Evolutionary conservation across 305 asterid genomes (phyloP), one percentile per base, ranked within the genome.

Genomic region (Withania somnifera): DNA sequence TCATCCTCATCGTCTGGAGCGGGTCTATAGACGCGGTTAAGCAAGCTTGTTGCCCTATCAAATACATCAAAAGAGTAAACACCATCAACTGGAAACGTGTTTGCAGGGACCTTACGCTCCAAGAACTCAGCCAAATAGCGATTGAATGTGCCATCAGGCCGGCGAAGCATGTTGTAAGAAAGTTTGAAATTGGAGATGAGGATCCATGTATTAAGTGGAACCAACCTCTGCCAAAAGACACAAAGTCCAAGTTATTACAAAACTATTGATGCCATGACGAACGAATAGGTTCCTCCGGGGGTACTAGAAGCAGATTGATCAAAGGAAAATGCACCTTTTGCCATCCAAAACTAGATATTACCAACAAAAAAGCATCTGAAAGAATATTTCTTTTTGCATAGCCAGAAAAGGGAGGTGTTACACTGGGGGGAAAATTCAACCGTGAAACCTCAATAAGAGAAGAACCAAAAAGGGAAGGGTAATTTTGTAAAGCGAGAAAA

Each of bases 131-230:
- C 85, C 50, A 86, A 79, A 26, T 86, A 71, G 32, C 89, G 85
- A 53, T 86, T 66, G 24, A 86, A 86, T 17, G 89, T 84, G 13
- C 88, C 88, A 79, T 86, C 88, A 6, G 87, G 80, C 2, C 85
- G 87, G 26, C 88, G 88, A 78, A 86, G 88, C 34, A 86, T 77
- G 42, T 84, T 86, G 83, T 86, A 86, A 42, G 87, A 82, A 11
- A 86, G 81, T 81, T 86, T 86, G 85, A 86, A 86, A 54, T 84
- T 78, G 82, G 89, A 86, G 40, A 86, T 86, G 53, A 86, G 87
- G 52, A 86, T 84, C 89, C 89, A 86, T 19, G 87, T 86, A 57
- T 86, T 84, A 28, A 86, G 87, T 6, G 89, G 89, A 86, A 86
- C 89, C 47, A 86, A 82, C 54, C 82, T 83, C 89, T 86, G 83